Conservation (phyloP, 2,329 filamentous ascomycete species). For the Monilinia aucupariae region DNA sequence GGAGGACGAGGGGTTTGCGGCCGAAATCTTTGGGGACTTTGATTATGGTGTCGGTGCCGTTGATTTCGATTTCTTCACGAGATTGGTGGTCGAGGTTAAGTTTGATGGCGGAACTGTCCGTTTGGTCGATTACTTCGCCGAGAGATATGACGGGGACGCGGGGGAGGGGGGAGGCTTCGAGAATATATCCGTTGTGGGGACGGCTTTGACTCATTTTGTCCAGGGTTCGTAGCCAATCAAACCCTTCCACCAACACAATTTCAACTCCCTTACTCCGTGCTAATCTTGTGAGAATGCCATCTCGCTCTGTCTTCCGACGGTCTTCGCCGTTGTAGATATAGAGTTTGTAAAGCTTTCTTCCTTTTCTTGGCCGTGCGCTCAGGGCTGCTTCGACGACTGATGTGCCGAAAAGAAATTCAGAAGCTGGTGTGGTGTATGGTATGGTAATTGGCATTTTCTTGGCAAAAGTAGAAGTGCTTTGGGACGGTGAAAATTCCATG, state of each 20-base stretch:
- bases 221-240: conserved; percentile 59
- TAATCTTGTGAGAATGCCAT: conserved; percentile 42
- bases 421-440: conserved; percentile 76
- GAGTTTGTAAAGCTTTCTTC: conserved; percentile 74
- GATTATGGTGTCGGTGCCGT: conserved; percentile 57
- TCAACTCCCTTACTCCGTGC: conserved; percentile 47
- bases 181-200: conserved; percentile 83
- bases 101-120: conserved; percentile 46
- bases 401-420: conserved; percentile 84
- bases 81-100: conserved; percentile 62
- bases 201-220: conserved; percentile 77
- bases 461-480: conserved; percentile 18
- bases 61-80: conserved; percentile 66
- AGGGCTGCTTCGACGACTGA: conserved; percentile 78
- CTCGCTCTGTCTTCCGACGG: conserved; percentile 44
- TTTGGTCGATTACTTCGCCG: conserved; percentile 27
- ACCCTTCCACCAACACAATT: conserved; percentile 52
- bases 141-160: conserved; percentile 61
- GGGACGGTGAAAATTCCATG: background rate
- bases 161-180: conserved; percentile 82
- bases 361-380: conserved; percentile 44
- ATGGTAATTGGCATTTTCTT: conserved; percentile 39
- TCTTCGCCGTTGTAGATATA: conserved; percentile 65
- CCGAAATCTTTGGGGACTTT: conserved; percentile 31
- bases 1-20: conserved; percentile 63